These are phyloP conservation scores for Boletus sp. DNA, from an alignment of 768 basidiomycete species.

Conservation along the genomic window DNA sequence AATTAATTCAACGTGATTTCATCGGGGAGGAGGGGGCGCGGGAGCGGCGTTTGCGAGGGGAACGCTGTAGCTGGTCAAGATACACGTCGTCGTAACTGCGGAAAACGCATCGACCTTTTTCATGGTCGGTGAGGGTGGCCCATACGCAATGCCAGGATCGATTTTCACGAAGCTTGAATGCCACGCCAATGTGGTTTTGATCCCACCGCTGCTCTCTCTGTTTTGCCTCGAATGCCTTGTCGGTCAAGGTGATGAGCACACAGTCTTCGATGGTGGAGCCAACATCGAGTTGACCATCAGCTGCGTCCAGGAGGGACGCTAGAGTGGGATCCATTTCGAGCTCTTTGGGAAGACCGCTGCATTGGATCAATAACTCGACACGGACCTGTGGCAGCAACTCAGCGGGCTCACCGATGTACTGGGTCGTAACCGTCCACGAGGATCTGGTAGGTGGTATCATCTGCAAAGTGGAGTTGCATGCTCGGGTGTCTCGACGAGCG, in stretches of 20 bases:
- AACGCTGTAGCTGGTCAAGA: conserved; percentile 44
- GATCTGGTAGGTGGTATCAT: conserved; percentile 45
- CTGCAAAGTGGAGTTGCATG: conserved; percentile 48
- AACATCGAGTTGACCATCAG: conserved; percentile 31
- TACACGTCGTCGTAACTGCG: conserved; percentile 63
- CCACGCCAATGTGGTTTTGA: conserved; percentile 41
- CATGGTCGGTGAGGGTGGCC: conserved; percentile 57
- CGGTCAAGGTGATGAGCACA: conserved; percentile 51
- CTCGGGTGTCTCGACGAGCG: conserved; percentile 45
- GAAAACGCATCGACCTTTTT: conserved; percentile 47
- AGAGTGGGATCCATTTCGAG: conserved; percentile 51
- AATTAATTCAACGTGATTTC: conserved; percentile 19
- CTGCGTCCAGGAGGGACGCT: conserved; percentile 41
- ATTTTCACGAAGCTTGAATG: conserved; percentile 52
- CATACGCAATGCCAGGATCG: conserved; percentile 62
- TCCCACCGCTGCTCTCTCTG: conserved; percentile 33
- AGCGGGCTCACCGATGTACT: conserved; percentile 35
- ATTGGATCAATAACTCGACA: neutral
- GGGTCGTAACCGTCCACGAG: conserved; percentile 67
- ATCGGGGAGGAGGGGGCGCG: conserved; percentile 23
- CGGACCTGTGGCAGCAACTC: neutral
- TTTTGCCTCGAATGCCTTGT: conserved; percentile 54
- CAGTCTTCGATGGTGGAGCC: conserved; percentile 51
- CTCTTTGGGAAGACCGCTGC: conserved; percentile 52
- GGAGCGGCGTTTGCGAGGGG: conserved; percentile 37